Conservation (phyloP, 306 rosid genomes). For the Acmispon strigosus region DNA sequence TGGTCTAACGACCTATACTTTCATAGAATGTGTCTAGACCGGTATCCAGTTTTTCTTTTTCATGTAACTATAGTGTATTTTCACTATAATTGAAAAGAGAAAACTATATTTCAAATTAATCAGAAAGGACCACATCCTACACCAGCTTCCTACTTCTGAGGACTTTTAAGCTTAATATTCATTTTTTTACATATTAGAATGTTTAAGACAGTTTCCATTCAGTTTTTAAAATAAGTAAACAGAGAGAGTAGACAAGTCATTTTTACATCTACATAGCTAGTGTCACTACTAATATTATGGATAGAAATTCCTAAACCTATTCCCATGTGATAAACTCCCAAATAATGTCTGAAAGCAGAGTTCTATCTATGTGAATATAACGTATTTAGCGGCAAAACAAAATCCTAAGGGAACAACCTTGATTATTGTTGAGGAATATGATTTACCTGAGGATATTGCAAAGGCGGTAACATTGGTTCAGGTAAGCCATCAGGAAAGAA, state of each 20-base stretch:
- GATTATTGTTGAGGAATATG: not conserved
- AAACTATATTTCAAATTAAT: not conserved
- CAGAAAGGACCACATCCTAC: not conserved
- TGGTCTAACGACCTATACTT: not conserved
- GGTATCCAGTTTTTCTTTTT: too few relatives aligned
- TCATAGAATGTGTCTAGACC: not conserved
- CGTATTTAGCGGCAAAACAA: not conserved
- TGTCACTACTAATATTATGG: not conserved
- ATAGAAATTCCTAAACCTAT: not conserved
- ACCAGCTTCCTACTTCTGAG: too few relatives aligned
- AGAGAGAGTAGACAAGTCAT: not conserved
- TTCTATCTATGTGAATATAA: not conserved
- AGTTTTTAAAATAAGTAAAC: not conserved
- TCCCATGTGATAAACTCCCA: constrained; percentile 9
- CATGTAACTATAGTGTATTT: too few relatives aligned
- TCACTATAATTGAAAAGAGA: not conserved
- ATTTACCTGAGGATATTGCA: constrained; percentile 78
- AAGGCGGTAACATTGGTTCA: constrained; percentile 68
- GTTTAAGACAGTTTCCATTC: not conserved
- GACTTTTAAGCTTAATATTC: too few relatives aligned
- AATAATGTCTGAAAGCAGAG: not conserved
- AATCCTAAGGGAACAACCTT: not conserved
- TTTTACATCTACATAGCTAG: not conserved
- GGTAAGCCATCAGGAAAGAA: constrained; percentile 73
- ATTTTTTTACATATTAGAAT: not conserved